Evolutionary conservation across 1,284 basidiomycete species (phyloP).

Genomic region (Tetrapyrgos nigripes): DNA sequence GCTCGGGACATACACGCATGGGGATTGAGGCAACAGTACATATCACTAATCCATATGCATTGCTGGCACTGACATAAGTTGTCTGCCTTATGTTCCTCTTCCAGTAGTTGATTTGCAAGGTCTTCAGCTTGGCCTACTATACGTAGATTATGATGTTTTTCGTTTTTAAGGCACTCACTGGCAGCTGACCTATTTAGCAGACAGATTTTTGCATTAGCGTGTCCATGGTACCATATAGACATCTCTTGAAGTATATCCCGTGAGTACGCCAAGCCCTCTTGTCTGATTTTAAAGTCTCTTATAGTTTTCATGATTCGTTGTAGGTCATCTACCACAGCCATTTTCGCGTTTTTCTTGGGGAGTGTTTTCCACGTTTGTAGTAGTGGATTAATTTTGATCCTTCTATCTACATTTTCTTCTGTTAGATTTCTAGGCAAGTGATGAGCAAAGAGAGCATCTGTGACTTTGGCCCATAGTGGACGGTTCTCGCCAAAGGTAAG

Average conservation of each 20-base stretch:
- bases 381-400: constrained; percentile 11
- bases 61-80: too few relatives aligned
- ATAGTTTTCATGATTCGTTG: constrained; percentile 14
- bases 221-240: constrained; percentile 17
- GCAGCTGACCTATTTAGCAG: background rate
- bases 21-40: background rate
- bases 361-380: constrained; percentile 18
- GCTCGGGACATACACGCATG: constrained; percentile 1
- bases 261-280: constrained; percentile 12
- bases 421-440: background rate
- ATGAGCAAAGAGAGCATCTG: constrained; percentile 7
- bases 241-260: constrained; percentile 4
- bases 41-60: background rate
- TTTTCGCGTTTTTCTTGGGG: background rate
- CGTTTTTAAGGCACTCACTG: constrained; percentile 22
- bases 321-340: constrained; percentile 2
- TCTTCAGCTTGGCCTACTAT: too few relatives aligned
- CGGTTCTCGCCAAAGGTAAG: background rate
- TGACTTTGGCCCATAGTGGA: constrained; percentile 12
- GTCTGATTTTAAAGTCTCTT: constrained; percentile 9
- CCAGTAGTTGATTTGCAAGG: too few relatives aligned
- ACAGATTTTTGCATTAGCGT: background rate
- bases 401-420: background rate
- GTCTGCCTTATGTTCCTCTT: too few relatives aligned
- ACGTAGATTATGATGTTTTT: too few relatives aligned